These are phyloP conservation scores for Lachancea waltii DNA, from an alignment of 805 yeast species.

Conservation along the genomic window DNA sequence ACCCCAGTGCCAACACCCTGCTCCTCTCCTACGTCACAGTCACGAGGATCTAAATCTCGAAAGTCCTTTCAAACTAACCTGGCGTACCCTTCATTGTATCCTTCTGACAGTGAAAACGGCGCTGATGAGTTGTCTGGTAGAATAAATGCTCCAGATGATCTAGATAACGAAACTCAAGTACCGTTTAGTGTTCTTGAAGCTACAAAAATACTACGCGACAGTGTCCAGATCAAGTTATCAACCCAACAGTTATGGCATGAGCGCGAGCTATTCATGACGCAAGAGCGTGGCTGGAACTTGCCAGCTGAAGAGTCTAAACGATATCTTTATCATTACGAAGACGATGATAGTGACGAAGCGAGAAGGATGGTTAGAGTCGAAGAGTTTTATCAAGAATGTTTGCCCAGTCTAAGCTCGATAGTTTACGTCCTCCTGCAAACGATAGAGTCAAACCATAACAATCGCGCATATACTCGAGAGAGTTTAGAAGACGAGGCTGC, in stretches of 20 bases:
- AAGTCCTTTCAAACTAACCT: constrained; percentile 59
- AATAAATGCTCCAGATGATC: constrained; percentile 4
- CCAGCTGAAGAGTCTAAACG: constrained; percentile 18
- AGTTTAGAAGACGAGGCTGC: constrained; percentile 12
- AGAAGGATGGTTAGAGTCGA: constrained; percentile 49
- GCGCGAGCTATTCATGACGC: constrained; percentile 60
- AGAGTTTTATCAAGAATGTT: constrained; percentile 43
- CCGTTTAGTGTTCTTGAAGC: constrained; percentile 83
- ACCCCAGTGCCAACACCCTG: constrained; percentile 89
- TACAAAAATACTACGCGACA: constrained; percentile 52
- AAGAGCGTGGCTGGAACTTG: constrained; percentile 58
- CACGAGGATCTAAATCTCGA: constrained; percentile 35
- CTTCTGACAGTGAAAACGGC: constrained; percentile 37
- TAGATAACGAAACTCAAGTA: constrained; percentile 26
- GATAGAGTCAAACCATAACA: constrained; percentile 44
- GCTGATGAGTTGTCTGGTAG: constrained; percentile 23
- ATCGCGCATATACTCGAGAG: constrained; percentile 17
- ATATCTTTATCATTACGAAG: constrained; percentile 28
- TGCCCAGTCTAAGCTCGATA: constrained; percentile 56
- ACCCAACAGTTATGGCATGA: constrained; percentile 66
- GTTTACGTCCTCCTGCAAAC: constrained; percentile 58
- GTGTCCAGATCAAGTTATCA: constrained; percentile 61
- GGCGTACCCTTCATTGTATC: constrained; percentile 61
- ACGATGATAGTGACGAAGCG: constrained; percentile 24
- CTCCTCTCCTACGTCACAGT: constrained; percentile 38